Evolutionary conservation across 1,139 yeast species (phyloP), one percentile per base, ranked within the genome.

Genomic region (Scheffersomyces titani): DNA sequence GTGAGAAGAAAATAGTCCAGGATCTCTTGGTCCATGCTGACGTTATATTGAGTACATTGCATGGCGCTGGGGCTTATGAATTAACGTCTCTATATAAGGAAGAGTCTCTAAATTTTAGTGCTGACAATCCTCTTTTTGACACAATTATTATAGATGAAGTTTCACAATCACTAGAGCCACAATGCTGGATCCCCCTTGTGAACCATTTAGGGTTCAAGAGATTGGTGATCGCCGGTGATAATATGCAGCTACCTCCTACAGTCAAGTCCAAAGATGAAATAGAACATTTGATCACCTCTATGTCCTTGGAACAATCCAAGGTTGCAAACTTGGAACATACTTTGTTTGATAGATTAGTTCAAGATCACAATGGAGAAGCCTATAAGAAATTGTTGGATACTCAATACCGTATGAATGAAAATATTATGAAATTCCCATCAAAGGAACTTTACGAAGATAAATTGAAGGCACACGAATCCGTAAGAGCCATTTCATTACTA

Each of bases 121-220:
- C 24, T 36, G 74, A 62, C 19, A 70, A 65, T 63, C 80, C 80
- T 5, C 67, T 87, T 19, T 92, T 94, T 66, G 92, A 91, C 65
- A 88, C 97, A 0, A 80, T 94, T 22, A 90, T 94, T 20, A 92
- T 94, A 51, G 99, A 94, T 71, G 99, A 94, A 71, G 98, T 94
- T 0, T 92, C 98, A 0, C 99, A 94, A 70, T 83, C 98, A 3
- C 73, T 93, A 56, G 98, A 94, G 67, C 97, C 98, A 0, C 97
- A 94, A 65, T 92, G 98, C 68, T 93, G 98, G 98, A 92, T 94
- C 40, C 98, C 99, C 0, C 61, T 94, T n/a, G 77, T 91, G 18
- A 82, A 82, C 52, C 91, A 89, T 64, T 76, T 83, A 47, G 79
- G 84, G 5, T 83, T 87, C 47, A 81, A 81, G 48, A 80, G 87